Base-by-base conservation (phyloP, 2,329 filamentous ascomycete genomes). In the Didymella lethalis region DNA sequence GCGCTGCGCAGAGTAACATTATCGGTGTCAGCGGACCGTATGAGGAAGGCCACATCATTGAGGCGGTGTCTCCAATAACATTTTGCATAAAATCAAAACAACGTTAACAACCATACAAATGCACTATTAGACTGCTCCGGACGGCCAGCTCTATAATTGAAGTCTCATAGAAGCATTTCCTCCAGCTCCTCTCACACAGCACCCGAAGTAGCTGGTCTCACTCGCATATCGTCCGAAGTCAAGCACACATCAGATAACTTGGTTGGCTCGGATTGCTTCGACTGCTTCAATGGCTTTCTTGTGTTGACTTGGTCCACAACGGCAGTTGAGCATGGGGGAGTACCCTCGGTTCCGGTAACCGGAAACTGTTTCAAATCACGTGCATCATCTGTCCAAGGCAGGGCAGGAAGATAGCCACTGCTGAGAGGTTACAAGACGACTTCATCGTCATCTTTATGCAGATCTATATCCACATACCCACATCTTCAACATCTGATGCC, bases 331-430 rank as follows among this genome's bases (percentile, higher is more conserved):
- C n/a, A 25, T 26, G 23, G 38, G 4, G 40, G 12, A 23, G 12
- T 45, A 58, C 16, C 49, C 45, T 58, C 49, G 49, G 55, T 58
- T 46, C 34, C 45, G 55, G 49, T 28, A 58, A 40, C 10, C 23
- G 40, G 18, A 14, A 31, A 44, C 12, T 4, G 18, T 28, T 34
- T 2, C 28, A 11, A 20, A 38, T 55, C 52, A 14, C 38, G 38
- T 55, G 52, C 36, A 12, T 36, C 34, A 25, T 18, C 36, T 4
- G 10, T 11, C 2, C n/a, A 11, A 23, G 26, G 12, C 49, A 41
- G 25, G 20, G 38, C 11, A 12, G 20, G 18, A 6, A 23, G 11
- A 41, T 20, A 4, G 8, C 4, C 18, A 40, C 4, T 40, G 36
- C 18, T 40, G 7, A 10, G 8, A 1, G 20, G 14, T 10, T 11